A percentile compares a stretch with the other conserved stretches of the same genome.
These are phyloP conservation scores for Talaromyces sp. DNA, from an alignment of 2,329 filamentous ascomycete genomes.

Conservation along the genomic window DNA sequence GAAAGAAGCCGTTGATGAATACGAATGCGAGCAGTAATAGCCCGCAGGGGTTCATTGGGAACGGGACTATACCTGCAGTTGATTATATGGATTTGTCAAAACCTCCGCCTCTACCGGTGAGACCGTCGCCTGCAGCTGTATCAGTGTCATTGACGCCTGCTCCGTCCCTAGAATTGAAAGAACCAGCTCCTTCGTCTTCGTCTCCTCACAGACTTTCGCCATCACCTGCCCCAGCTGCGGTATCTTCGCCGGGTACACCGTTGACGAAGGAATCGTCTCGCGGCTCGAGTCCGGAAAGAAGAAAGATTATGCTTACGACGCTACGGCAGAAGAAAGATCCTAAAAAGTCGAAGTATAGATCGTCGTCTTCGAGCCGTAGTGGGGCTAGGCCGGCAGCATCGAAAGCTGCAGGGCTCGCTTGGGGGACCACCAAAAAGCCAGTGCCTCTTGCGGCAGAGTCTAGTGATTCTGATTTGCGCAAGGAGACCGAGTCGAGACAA, in stretches of 20 bases:
- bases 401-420: slow-evolving; percentile 62
- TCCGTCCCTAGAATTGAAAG: slow-evolving; percentile 10
- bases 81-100: slow-evolving; percentile 78
- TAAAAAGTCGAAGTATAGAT: slow-evolving; percentile 44
- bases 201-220: slow-evolving; percentile 19
- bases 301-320: slow-evolving; percentile 57
- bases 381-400: slow-evolving; percentile 54
- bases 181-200: slow-evolving; percentile 24
- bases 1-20: slow-evolving; percentile 28
- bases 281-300: slow-evolving; percentile 60
- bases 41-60: slow-evolving; percentile 65
- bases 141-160: slow-evolving; percentile 1
- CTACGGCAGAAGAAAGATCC: slow-evolving; percentile 48
- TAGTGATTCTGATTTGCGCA: slow-evolving; percentile 23
- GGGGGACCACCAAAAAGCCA: slow-evolving; percentile 36
- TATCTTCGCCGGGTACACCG: slow-evolving; percentile 24
- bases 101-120: slow-evolving; percentile 58
- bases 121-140: slow-evolving; percentile 20
- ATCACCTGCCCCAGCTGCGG: slow-evolving; percentile 31
- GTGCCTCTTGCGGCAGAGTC: slow-evolving; percentile 14
- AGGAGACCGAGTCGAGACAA: slow-evolving; percentile 17
- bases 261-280: slow-evolving; percentile 47
- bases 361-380: slow-evolving; percentile 40
- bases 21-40: slow-evolving; percentile 21
- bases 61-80: slow-evolving; percentile 76